Base-by-base conservation (phyloP, 176 grass and related monocot genomes). In the Aegilops speltoides region DNA sequence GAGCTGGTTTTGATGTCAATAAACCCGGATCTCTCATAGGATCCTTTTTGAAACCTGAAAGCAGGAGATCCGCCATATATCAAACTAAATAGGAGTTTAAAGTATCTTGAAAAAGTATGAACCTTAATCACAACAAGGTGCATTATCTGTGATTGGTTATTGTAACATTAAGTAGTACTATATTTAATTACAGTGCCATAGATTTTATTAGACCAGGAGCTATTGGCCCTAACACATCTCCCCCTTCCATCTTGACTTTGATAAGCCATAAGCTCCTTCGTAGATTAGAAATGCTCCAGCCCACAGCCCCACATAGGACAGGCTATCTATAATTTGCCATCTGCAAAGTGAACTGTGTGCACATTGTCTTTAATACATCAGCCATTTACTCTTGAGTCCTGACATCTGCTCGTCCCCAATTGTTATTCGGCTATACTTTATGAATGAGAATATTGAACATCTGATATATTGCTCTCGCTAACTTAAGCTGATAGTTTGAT, bases 381-480 rank as follows among this genome's bases (percentile, higher is more conserved):
- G 46, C 41, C n/a, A 75, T 75, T 48, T 75, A 75, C 38, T 46
- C 71, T 25, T 25, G 38, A 46, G 41, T 26, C 23, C 16, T 75
- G 13, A 7, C 41, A 75, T 75, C 23, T 75, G 14, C 41, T 48
- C 23, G 9, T 48, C 6, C 17, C 72, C 72, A 75, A 10, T 48
- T 48, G 24, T 14, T 74, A 74, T 74, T 74, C 24, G 45, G 40
- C n/a, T 74, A 74, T 74, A 74, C 37, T 46, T 71, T 12, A 1
- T 48, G 72, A 75, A 52, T 75, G 72, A 74, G 72, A 75, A 75
- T 38, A 74, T 74, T 74, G 72, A 75, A 26, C 72, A 75, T 28
- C 72, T 73, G 36, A 73, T 73, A 41, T 24, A 41, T 23, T 14
- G 37, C 36, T 73, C 69, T 72, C 12, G 22, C 36, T 43, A 24